Percentiles rank a stretch among this genome's conserved stretches.
phyloP scores from a whole-genome alignment of 257 asterid genomes.

The Perilla frutescens region DNA sequence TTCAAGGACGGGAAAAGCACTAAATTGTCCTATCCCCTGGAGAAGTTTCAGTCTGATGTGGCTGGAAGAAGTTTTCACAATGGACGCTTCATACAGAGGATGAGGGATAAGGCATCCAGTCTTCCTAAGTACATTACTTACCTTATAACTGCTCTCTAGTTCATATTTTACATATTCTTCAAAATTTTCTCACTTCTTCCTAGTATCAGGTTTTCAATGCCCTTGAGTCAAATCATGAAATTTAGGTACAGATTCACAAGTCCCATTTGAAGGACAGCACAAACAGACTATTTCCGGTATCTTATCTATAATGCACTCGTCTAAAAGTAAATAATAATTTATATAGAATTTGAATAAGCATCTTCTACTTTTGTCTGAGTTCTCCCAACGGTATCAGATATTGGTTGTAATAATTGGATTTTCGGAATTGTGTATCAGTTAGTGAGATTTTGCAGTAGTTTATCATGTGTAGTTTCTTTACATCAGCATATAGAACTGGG shows the following conservation, averaged over 20 bases:
- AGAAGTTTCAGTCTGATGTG: conserved; percentile 57
- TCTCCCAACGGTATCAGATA: too few relatives aligned
- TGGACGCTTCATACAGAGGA: conserved; percentile 68
- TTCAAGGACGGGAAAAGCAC: conserved; percentile 59
- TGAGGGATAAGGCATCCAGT: conserved; percentile 66
- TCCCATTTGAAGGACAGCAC: neutral
- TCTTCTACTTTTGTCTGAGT: neutral
- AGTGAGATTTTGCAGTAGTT: too few relatives aligned
- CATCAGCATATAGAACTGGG: too few relatives aligned
- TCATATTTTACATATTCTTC: neutral
- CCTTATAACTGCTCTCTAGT: neutral
- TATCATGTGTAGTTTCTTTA: too few relatives aligned
- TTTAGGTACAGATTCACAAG: neutral
- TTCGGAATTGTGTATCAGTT: too few relatives aligned
- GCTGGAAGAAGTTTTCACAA: conserved; percentile 72
- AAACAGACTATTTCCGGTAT: neutral
- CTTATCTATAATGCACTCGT: neutral
- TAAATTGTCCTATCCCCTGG: conserved; percentile 60
- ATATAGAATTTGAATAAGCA: neutral
- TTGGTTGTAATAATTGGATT: too few relatives aligned
- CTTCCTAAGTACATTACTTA: conserved; percentile 55
- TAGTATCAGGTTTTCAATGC: neutral
- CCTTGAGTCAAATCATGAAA: neutral
- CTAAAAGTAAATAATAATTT: too few relatives aligned
- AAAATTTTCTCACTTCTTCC: neutral